Conservation (phyloP, 2,329 filamentous ascomycete species). For the Zymoseptoria pseudotritici region DNA sequence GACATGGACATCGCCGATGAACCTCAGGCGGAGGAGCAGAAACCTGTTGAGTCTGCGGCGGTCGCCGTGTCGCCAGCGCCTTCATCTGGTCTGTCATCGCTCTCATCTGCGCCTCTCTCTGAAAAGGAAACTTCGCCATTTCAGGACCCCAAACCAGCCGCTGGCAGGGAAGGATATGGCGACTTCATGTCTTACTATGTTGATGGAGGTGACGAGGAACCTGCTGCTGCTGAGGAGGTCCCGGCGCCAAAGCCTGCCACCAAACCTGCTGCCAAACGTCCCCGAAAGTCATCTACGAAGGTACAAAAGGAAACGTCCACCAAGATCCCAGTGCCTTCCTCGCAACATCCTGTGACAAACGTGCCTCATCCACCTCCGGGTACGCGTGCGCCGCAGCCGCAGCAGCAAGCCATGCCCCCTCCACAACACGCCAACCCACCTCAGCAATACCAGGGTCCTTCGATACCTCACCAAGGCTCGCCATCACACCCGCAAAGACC, state of each 20-base stretch:
- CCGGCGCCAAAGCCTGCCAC: constrained; percentile 1
- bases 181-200: constrained; percentile 30
- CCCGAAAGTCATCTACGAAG: neutral
- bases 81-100: constrained; percentile 21
- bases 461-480: constrained; percentile 1
- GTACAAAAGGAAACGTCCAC: neutral
- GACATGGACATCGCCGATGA: constrained; percentile 11
- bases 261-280: neutral
- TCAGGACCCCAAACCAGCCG: constrained; percentile 9
- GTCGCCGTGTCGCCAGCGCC: constrained; percentile 7
- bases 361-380: neutral
- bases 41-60: constrained; percentile 1
- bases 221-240: neutral
- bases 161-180: constrained; percentile 21
- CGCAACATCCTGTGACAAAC: neutral
- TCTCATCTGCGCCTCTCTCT: constrained; percentile 15
- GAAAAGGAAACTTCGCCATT: constrained; percentile 15
- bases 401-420: neutral
- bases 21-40: neutral
- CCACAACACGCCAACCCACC: constrained; percentile 42
- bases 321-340: constrained; percentile 1
- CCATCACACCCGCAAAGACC: constrained; percentile 4
- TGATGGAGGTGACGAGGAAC: constrained; percentile 17
- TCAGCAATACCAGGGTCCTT: constrained; percentile 1
- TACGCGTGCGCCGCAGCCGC: neutral